phyloP scores from a whole-genome alignment of 768 basidiomycete species.

The Suillus bovinus region DNA sequence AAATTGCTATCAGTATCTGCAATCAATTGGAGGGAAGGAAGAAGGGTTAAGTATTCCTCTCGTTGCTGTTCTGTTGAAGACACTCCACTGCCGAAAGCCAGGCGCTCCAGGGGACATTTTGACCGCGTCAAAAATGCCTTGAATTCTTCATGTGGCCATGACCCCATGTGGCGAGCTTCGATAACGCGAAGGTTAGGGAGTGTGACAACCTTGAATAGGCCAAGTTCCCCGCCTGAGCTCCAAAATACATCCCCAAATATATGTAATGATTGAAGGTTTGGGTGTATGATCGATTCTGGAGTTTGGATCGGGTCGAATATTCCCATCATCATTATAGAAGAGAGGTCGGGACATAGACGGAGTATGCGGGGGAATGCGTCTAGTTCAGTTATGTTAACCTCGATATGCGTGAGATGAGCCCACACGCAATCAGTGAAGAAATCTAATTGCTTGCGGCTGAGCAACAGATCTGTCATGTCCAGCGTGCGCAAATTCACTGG shows the following conservation, averaged over 20 bases:
- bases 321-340: not conserved
- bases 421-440: not conserved
- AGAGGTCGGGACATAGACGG: not conserved
- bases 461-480: fast-evolving
- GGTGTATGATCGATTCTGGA: not conserved
- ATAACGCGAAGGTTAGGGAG: constrained; percentile 16
- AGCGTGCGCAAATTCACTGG: constrained; percentile 6
- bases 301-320: not conserved
- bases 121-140: constrained; percentile 20
- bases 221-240: not conserved
- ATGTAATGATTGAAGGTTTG: not conserved
- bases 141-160: constrained; percentile 19
- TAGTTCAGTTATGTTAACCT: constrained; percentile 2
- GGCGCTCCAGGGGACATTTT: constrained; percentile 17
- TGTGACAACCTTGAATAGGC: constrained; percentile 16
- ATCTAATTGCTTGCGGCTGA: too few relatives aligned
- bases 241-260: not conserved
- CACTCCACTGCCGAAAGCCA: not conserved
- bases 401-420: constrained; percentile 16
- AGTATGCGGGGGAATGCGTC: constrained; percentile 6
- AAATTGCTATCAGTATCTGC: too few relatives aligned
- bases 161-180: constrained; percentile 4
- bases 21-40: not conserved
- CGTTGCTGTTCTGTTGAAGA: not conserved
- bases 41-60: not conserved